Percentiles rank a stretch among this genome's conserved stretches.
phyloP scores from a whole-genome alignment of 2,329 filamentous ascomycete genomes.

The Diplocarpon mali region DNA sequence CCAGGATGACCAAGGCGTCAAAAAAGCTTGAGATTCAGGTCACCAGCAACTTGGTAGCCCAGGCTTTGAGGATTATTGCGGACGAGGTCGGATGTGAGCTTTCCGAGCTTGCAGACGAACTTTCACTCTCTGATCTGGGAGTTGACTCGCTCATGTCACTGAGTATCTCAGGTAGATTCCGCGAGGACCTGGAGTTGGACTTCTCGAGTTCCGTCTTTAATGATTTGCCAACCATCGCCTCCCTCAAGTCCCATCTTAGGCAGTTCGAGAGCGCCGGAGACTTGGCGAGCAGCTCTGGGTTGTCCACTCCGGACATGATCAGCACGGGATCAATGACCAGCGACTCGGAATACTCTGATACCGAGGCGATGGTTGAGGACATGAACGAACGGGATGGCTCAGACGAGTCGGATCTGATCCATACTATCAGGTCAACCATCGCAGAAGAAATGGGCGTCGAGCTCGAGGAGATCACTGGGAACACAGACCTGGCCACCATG shows the following conservation, averaged over 20 bases:
- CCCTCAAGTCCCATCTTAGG: constrained; percentile 27
- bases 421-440: constrained; percentile 48
- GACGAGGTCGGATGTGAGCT: constrained; percentile 44
- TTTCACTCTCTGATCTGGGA: constrained; percentile 43
- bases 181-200: constrained; percentile 44
- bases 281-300: neutral
- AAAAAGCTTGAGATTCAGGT: neutral
- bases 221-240: constrained; percentile 40
- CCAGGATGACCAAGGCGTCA: neutral
- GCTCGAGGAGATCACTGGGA: constrained; percentile 41
- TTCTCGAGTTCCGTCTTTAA: constrained; percentile 41
- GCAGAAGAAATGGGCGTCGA: constrained; percentile 43
- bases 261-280: constrained; percentile 10
- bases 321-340: too few relatives aligned
- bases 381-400: constrained; percentile 36
- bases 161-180: constrained; percentile 43
- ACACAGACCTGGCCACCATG: constrained; percentile 42
- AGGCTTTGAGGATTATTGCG: constrained; percentile 43
- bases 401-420: constrained; percentile 23
- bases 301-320: neutral
- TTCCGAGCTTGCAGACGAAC: constrained; percentile 43
- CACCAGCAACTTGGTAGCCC: constrained; percentile 10
- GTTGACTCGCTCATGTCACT: constrained; percentile 50
- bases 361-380: constrained; percentile 29
- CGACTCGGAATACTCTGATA: constrained; percentile 30